A percentile compares a stretch with the other conserved stretches of the same genome.
Conservation (phyloP, 2,329 filamentous ascomycete genomes). For the Periconia sp. region DNA sequence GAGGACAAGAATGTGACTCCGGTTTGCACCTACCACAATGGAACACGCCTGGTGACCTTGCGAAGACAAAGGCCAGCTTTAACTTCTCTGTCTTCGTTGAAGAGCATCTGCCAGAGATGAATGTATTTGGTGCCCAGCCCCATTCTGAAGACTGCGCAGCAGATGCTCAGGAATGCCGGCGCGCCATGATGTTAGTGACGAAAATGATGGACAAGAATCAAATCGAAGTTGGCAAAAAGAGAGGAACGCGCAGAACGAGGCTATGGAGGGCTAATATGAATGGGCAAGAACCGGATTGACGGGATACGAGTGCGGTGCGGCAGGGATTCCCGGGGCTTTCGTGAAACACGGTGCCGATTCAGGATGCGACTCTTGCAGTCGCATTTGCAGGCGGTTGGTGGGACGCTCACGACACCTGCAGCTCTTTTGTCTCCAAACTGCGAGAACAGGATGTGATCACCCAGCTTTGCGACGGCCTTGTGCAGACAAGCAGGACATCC, state of each 20-base stretch:
- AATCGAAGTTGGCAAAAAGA: conserved; percentile 14
- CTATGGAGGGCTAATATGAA: conserved; percentile 29
- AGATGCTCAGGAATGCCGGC: conserved; percentile 24
- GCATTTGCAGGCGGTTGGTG: conserved; percentile 25
- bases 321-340: conserved; percentile 21
- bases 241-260: conserved; percentile 12
- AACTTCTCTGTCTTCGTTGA: conserved; percentile 26
- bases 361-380: conserved; percentile 40
- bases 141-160: conserved; percentile 35
- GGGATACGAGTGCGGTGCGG: conserved; percentile 5
- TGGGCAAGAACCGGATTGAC: conserved; percentile 17
- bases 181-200: conserved; percentile 16
- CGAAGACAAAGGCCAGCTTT: conserved; percentile 21
- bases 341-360: conserved; percentile 38
- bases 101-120: conserved; percentile 32
- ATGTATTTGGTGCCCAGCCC: conserved; percentile 24
- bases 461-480: background rate
- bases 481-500: background rate
- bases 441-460: conserved; percentile 6
- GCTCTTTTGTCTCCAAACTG: background rate
- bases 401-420: conserved; percentile 18
- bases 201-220: conserved; percentile 8
- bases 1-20: no score
- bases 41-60: conserved; percentile 4
- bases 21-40: conserved; percentile 13